A percentile compares a stretch with the other conserved stretches of the same genome.
These are phyloP conservation scores for Blastocladiella britannica DNA, from an alignment of 192 early-diverging fungal genomes.

Conservation along the genomic window DNA sequence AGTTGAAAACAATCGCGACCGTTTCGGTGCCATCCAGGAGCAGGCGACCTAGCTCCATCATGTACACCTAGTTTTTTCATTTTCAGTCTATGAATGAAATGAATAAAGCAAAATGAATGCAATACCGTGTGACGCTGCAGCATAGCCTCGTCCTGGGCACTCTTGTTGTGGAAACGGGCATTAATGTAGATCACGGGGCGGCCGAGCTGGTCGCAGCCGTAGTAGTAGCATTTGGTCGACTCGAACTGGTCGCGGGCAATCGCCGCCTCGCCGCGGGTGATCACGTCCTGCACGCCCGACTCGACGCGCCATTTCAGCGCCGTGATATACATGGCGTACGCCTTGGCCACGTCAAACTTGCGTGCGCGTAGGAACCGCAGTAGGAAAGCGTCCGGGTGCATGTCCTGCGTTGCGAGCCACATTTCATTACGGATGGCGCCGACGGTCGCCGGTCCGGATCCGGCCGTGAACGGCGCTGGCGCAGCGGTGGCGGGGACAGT, in stretches of 20 bases:
- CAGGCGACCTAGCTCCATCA: conserved; percentile 35
- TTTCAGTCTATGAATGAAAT: too few relatives aligned
- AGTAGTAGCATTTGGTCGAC: conserved; percentile 28
- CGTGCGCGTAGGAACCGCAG: conserved; percentile 68
- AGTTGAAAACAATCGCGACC: conserved; percentile 53
- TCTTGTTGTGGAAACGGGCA: conserved; percentile 28
- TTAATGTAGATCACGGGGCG: conserved; percentile 34
- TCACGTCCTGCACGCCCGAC: conserved; percentile 26
- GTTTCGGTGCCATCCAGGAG: conserved; percentile 27
- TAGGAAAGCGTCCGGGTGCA: conserved; percentile 51
- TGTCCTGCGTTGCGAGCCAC: conserved; percentile 34
- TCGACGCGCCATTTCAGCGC: conserved; percentile 54
- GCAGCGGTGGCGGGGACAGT: too few relatives aligned
- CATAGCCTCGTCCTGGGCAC: conserved; percentile 6
- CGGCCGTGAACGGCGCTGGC: background rate
- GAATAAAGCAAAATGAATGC: conserved; percentile 5
- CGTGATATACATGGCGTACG: conserved; percentile 44
- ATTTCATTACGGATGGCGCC: conserved; percentile 30
- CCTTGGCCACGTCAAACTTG: conserved; percentile 65
- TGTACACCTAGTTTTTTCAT: too few relatives aligned
- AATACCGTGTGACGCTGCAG: conserved; percentile 2
- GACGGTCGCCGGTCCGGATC: background rate
- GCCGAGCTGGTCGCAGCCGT: conserved; percentile 24
- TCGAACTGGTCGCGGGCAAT: conserved; percentile 25
- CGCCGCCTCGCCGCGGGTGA: conserved; percentile 29